A percentile compares a stretch with the other conserved stretches of the same genome.
Evolutionary conservation across 129 eudicot genomes (phyloP).

Genomic region (Chrysanthemum makinoi): DNA sequence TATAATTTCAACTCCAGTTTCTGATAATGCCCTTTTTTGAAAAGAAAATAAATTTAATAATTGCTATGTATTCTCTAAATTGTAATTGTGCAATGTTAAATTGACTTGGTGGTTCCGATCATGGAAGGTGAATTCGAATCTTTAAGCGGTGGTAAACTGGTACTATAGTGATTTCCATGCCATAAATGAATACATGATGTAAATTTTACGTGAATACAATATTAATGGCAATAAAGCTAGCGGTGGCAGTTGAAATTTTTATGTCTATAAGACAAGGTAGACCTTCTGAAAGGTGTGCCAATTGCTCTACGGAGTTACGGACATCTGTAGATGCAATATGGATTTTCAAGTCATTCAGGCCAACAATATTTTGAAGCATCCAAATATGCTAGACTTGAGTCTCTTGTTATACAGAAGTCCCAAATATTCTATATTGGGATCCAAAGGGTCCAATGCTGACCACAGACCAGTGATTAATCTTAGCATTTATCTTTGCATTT

Average conservation of each 20-base stretch:
- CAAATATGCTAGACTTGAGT: background rate
- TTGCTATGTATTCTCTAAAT: background rate
- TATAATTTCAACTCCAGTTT: background rate
- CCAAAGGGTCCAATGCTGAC: constrained; percentile 13
- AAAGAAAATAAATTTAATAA: constrained; percentile 14
- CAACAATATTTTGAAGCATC: constrained; percentile 5
- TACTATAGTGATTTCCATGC: constrained; percentile 3
- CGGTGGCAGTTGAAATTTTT: background rate
- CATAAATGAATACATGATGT: constrained; percentile 14
- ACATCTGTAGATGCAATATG: background rate
- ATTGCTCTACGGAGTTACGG: background rate
- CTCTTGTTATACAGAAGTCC: constrained; percentile 5
- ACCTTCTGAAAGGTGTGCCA: constrained; percentile 13
- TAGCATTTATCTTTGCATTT: background rate
- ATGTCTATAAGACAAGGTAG: background rate
- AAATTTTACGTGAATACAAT: background rate
- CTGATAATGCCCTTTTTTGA: background rate
- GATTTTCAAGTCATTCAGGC: constrained; percentile 8
- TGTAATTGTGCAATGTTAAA: background rate
- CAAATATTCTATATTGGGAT: background rate
- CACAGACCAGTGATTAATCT: background rate
- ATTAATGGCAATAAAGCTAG: constrained; percentile 6
- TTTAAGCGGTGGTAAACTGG: background rate
- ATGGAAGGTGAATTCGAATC: background rate
- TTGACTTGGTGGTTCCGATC: background rate